Evolutionary conservation across 2,329 filamentous ascomycete genomes (phyloP).

Genomic region (Diaporthe longicolla): DNA sequence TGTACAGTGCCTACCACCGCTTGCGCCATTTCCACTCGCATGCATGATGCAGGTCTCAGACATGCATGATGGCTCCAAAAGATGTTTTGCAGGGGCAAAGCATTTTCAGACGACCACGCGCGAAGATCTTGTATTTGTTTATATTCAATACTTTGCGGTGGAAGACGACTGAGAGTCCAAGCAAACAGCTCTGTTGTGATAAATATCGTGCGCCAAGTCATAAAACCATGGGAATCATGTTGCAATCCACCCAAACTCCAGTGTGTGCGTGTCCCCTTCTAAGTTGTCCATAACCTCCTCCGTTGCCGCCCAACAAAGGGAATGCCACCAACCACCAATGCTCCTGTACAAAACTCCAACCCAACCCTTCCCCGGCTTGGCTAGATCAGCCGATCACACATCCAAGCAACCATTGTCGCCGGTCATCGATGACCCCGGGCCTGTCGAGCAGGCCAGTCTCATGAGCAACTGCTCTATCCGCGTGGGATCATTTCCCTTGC

Average conservation of each 20-base stretch:
- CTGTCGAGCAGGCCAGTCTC: background rate
- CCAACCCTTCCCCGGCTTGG: no score
- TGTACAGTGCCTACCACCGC: background rate
- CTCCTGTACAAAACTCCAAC: background rate
- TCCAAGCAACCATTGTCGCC: background rate
- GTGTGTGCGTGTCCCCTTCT: background rate
- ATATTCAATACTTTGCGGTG: background rate
- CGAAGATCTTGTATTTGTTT: background rate
- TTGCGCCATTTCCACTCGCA: background rate
- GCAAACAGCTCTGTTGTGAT: background rate
- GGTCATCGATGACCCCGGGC: background rate
- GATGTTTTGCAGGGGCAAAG: background rate
- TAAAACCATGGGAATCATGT: background rate
- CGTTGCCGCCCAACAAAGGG: background rate
- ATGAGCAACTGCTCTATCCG: background rate
- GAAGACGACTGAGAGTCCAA: background rate
- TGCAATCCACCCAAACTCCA: background rate
- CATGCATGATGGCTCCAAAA: background rate
- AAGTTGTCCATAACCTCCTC: background rate
- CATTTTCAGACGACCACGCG: background rate
- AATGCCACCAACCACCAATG: background rate
- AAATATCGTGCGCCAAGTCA: background rate
- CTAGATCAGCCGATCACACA: background rate
- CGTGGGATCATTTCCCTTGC: background rate
- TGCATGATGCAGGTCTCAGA: background rate